Base-by-base conservation (phyloP, 768 basidiomycete species). In the Heimioporus sp. region DNA sequence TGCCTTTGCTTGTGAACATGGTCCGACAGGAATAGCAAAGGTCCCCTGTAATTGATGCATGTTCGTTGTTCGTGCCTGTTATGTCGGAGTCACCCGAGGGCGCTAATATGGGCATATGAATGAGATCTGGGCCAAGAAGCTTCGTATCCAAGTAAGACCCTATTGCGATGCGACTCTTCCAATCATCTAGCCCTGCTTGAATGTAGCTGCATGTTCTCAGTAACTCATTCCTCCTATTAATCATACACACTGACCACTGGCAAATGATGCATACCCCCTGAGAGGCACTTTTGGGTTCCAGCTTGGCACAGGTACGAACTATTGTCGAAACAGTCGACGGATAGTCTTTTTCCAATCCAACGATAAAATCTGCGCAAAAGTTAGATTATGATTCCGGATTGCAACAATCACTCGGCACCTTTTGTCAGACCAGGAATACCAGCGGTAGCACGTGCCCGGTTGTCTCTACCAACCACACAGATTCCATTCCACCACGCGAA, bases 301-400 rank as follows among this genome's bases (percentile, higher is more conserved):
- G 68, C 67, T 93, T 93, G 6, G 77, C 83, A 60, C 87, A 90
- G 1, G 91, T 92, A 34, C 87, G 80, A 20, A 83, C 83, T 45
- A 93, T 87, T 0, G 91, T 83, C 9, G 89, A 91, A 11, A 92
- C 91, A 0, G 91, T 93, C 0, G 90, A 90, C 4, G 91, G 91
- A 65, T 87, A 93, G 65, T 92, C 85, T 46, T 78, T 81, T 68
- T 93, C 91, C 28, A 93, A 64, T 3, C 89, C 85, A 17, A 86
- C 69, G 51, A 93, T 88, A 59, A 92, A 93, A 64, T 85, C 91
- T 91, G 50, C 11, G 11, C 35, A 43, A 36, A 15, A 28, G 8
- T 9, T 19, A 43, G 20, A 45, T 49, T 34, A 48, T 16, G 19
- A 46, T 30, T 17, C 42, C 21, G 41, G 10, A 21, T 30, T 36